A percentile compares a stretch with the other conserved stretches of the same genome.
Evolutionary conservation across 441 rosid species (phyloP).

Genomic region (Cnidoscolus chayamansa): DNA sequence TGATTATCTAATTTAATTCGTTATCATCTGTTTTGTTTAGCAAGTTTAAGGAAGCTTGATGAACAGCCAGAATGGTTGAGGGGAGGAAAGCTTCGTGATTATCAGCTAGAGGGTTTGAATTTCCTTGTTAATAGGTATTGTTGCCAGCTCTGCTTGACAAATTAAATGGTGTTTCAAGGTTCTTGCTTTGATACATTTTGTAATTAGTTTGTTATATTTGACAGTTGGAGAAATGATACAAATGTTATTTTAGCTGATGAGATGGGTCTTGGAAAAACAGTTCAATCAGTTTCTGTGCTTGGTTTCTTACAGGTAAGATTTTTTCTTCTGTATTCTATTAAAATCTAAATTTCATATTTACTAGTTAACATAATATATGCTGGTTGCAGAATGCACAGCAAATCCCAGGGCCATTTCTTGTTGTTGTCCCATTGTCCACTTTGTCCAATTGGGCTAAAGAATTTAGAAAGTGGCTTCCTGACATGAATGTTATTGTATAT

Average conservation of each 20-base stretch:
- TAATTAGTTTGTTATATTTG: constrained; percentile 21
- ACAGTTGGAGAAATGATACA: constrained; percentile 99
- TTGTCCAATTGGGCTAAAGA: constrained; percentile 99
- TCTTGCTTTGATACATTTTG: constrained; percentile 13
- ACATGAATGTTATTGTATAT: constrained; percentile 84
- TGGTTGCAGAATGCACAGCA: constrained; percentile 80
- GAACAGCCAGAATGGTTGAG: constrained; percentile 97
- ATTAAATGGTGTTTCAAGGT: neutral
- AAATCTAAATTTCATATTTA: neutral
- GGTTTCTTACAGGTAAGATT: constrained; percentile 89
- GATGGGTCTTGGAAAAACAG: constrained; percentile 99
- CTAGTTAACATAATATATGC: neutral
- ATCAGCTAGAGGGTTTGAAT: constrained; percentile 97
- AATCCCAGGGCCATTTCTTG: constrained; percentile 98
- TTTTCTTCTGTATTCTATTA: constrained; percentile 9
- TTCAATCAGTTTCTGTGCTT: constrained; percentile 99
- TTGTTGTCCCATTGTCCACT: constrained; percentile 96
- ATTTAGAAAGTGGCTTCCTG: constrained; percentile 97
- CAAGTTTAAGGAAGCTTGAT: constrained; percentile 93
- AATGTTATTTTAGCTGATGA: constrained; percentile 99
- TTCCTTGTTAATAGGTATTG: constrained; percentile 97
- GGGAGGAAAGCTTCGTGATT: constrained; percentile 99
- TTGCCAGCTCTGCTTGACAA: constrained; percentile 22
- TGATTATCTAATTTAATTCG: neutral
- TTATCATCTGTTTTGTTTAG: constrained; percentile 32